phyloP scores from a whole-genome alignment of 331 rosid genomes.

The Pyracantha coccinea region DNA sequence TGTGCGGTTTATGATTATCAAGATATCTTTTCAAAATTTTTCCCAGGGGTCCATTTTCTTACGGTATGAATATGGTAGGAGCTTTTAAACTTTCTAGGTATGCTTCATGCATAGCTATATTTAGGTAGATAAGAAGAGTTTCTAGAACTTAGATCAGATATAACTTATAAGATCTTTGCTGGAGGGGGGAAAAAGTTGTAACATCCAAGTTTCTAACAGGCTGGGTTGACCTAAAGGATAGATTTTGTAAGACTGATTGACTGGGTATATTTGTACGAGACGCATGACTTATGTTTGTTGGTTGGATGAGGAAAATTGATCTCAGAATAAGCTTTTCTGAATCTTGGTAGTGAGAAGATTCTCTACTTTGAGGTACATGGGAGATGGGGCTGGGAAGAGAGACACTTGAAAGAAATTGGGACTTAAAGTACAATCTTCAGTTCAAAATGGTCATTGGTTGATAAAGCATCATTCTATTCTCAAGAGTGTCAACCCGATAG shows the following conservation, averaged over 20 bases:
- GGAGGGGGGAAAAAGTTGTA: neutral
- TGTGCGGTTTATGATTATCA: neutral
- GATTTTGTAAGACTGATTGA: conserved; percentile 4
- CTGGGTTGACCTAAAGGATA: neutral
- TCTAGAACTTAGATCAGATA: neutral
- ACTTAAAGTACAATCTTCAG: neutral
- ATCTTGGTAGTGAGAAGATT: neutral
- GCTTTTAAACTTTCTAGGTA: neutral
- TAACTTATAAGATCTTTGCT: neutral
- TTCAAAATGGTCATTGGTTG: neutral
- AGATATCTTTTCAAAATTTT: neutral
- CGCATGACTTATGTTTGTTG: neutral
- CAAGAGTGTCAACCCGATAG: neutral
- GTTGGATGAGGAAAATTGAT: neutral
- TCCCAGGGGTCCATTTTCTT: neutral
- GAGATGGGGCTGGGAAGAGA: neutral
- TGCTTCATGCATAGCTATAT: neutral
- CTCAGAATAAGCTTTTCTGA: neutral
- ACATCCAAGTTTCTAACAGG: neutral
- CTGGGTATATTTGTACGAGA: neutral
- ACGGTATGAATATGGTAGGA: neutral
- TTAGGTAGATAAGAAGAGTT: neutral
- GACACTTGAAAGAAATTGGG: neutral
- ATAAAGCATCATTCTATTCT: neutral
- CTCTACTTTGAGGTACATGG: neutral